These are phyloP conservation scores for Ogataea saltuana DNA, from an alignment of 805 yeast species.

Conservation along the genomic window DNA sequence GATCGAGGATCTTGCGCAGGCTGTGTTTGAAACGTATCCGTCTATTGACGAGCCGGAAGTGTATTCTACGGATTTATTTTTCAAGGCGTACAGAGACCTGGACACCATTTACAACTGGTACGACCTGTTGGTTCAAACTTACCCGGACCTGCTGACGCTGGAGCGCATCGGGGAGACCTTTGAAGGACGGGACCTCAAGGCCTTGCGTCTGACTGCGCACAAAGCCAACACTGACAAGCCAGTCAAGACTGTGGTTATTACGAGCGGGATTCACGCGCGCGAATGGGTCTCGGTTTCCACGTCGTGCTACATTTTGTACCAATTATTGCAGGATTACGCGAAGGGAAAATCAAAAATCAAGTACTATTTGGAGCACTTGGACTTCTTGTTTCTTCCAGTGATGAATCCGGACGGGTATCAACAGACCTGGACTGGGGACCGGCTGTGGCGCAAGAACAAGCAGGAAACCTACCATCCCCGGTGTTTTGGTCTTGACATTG, in stretches of 20 bases:
- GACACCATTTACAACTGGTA: constrained; percentile 74
- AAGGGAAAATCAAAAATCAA: constrained; percentile 40
- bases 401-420: constrained; percentile 91
- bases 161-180: constrained; percentile 73
- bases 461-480: constrained; percentile 66
- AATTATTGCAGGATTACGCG: constrained; percentile 50
- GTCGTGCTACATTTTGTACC: constrained; percentile 55
- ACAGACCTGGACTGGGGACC: constrained; percentile 75
- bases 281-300: constrained; percentile 85
- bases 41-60: constrained; percentile 4
- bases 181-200: constrained; percentile 72
- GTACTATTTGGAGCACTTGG: constrained; percentile 55
- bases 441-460: constrained; percentile 88
- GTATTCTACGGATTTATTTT: constrained; percentile 53
- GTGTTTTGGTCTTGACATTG: constrained; percentile 85
- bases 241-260: constrained; percentile 66
- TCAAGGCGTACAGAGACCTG: constrained; percentile 67
- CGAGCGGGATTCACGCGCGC: constrained; percentile 87
- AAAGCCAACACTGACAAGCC: constrained; percentile 34
- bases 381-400: constrained; percentile 78
- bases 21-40: constrained; percentile 58
- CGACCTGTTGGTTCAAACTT: constrained; percentile 57
- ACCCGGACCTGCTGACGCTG: constrained; percentile 60
- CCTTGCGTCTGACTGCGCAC: constrained; percentile 60
- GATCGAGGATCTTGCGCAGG: constrained; percentile 57